phyloP scores from a whole-genome alignment of 768 basidiomycete genomes.

The Lactarius hatsudake region DNA sequence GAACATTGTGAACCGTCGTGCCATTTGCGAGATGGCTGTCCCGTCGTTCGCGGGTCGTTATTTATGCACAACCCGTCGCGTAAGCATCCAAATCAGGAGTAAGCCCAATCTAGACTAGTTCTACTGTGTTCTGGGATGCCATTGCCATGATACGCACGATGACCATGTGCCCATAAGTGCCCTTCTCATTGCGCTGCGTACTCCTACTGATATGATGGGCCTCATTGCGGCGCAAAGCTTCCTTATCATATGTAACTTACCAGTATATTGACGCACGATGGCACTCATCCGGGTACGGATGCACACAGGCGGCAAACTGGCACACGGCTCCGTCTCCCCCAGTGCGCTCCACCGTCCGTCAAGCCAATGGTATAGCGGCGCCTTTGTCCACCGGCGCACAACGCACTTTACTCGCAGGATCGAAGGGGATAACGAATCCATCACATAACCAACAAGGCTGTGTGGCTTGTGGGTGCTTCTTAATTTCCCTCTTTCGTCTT shows the following conservation, averaged over 20 bases:
- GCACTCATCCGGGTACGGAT: background rate
- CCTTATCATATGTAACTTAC: background rate
- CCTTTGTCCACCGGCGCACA: background rate
- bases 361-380: background rate
- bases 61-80: background rate
- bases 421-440: background rate
- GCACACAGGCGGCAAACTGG: background rate
- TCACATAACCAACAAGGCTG: too few species aligned
- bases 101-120: background rate
- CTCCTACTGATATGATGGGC: background rate
- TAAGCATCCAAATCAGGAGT: constrained; percentile 8
- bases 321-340: background rate
- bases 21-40: background rate
- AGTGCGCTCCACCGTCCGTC: background rate
- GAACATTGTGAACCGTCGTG: background rate
- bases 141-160: constrained; percentile 6
- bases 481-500: background rate
- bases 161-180: constrained; percentile 2
- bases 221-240: constrained; percentile 16
- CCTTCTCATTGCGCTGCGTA: constrained; percentile 1
- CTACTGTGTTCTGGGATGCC: background rate
- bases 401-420: background rate
- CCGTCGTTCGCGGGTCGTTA: constrained; percentile 21
- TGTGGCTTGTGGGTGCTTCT: background rate
- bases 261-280: background rate